A percentile compares a stretch with the other conserved stretches of the same genome.
phyloP scores from a whole-genome alignment of 169 alveolate species.

The Condylostoma magnum region DNA sequence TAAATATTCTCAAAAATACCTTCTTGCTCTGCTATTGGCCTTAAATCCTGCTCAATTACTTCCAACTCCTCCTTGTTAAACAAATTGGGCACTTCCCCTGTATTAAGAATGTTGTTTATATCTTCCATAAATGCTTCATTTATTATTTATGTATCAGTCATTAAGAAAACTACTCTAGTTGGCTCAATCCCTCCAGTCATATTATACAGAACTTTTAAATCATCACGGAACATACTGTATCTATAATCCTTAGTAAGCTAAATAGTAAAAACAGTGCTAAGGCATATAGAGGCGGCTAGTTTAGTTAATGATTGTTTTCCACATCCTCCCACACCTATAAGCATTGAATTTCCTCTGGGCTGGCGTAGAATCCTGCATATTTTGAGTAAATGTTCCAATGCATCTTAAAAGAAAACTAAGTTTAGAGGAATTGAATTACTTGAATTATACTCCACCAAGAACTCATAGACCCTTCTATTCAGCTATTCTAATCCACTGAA shows the following conservation, averaged over 20 bases:
- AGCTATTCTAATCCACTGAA: conserved; percentile 58
- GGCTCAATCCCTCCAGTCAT: conserved; percentile 71
- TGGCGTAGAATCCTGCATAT: conserved; percentile 75
- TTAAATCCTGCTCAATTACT: conserved; percentile 59
- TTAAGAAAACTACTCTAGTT: conserved; percentile 64
- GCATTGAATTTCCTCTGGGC: conserved; percentile 82
- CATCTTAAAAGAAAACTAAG: conserved; percentile 82
- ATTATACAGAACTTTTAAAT: conserved; percentile 69
- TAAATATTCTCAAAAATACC: conserved; percentile 65
- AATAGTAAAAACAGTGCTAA: conserved; percentile 47
- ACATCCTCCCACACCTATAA: conserved; percentile 90
- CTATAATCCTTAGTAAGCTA: conserved; percentile 64
- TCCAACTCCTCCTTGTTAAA: conserved; percentile 80
- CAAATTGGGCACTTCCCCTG: conserved; percentile 91
- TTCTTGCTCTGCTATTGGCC: conserved; percentile 48
- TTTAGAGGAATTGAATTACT: conserved; percentile 71
- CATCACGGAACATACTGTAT: conserved; percentile 54
- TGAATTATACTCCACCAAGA: conserved; percentile 60
- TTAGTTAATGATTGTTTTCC: conserved; percentile 81
- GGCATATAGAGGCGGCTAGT: conserved; percentile 70
- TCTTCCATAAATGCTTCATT: conserved; percentile 89
- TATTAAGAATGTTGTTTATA: conserved; percentile 86
- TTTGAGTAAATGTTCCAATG: conserved; percentile 79
- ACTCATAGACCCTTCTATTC: conserved; percentile 76
- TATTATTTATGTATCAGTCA: conserved; percentile 86